These are phyloP conservation scores for Colletotrichum lini DNA, from an alignment of 2,329 filamentous ascomycete genomes.

Conservation along the genomic window DNA sequence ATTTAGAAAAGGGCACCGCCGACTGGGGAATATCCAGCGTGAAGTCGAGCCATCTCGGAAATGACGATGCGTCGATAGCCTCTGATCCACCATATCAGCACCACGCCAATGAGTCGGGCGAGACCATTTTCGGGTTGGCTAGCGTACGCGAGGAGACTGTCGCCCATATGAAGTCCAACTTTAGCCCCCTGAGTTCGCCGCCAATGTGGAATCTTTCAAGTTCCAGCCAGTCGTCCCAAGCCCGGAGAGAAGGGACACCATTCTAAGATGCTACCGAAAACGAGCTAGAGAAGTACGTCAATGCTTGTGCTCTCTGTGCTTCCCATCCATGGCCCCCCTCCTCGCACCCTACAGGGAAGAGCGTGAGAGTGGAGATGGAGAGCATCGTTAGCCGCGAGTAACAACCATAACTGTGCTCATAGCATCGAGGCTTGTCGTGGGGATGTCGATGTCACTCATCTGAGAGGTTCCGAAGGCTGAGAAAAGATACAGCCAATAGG, in stretches of 20 bases:
- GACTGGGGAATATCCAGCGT: conserved; percentile 22
- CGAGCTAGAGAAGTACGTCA: background rate
- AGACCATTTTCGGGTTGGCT: conserved; percentile 30
- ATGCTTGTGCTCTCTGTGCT: no score
- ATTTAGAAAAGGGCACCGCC: conserved; percentile 19
- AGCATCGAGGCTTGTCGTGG: background rate
- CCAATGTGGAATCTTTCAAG: conserved; percentile 5
- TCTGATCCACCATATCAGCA: conserved; percentile 24
- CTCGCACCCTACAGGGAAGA: background rate
- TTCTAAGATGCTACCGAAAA: background rate
- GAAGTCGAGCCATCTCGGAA: conserved; percentile 20
- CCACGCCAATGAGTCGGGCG: conserved; percentile 19
- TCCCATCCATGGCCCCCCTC: no score
- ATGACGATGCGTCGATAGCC: conserved; percentile 6
- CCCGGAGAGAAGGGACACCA: background rate
- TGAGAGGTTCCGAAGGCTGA: background rate
- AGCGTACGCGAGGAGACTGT: conserved; percentile 32
- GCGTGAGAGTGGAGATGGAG: background rate
- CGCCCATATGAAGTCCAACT: conserved; percentile 12
- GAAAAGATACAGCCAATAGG: no score
- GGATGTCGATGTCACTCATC: background rate
- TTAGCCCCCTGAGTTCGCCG: conserved; percentile 5
- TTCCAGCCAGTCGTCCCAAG: background rate
- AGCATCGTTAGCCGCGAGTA: background rate
- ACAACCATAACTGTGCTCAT: background rate